A percentile compares a stretch with the other conserved stretches of the same genome.
Evolutionary conservation across 2,329 filamentous ascomycete genomes (phyloP).

Genomic region (Zymoseptoria passerinii): DNA sequence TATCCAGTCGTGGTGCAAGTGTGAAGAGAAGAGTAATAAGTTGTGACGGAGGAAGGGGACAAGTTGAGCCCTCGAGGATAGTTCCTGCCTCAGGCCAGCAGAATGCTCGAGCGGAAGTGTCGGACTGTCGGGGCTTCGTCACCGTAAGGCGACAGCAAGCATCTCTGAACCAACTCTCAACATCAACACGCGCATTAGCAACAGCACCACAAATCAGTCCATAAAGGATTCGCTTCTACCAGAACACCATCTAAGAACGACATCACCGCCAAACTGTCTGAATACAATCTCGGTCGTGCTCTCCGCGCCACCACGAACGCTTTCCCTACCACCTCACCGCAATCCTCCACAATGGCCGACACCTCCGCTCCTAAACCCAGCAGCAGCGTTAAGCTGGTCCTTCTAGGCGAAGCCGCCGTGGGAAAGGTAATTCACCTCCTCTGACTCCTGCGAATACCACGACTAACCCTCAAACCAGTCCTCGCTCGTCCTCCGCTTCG

Average conservation of each 20-base stretch:
- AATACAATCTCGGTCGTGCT: constrained; percentile 23
- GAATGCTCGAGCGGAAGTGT: neutral
- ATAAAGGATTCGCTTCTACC: neutral
- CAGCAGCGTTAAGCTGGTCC: constrained; percentile 98
- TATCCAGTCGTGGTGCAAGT: no score
- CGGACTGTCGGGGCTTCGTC: neutral
- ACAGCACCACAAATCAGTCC: neutral
- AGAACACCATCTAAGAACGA: neutral
- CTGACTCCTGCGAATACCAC: constrained; percentile 2
- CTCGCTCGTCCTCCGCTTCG: constrained; percentile 92
- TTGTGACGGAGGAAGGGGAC: no score
- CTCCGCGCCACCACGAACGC: constrained; percentile 22
- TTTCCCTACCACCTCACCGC: constrained; percentile 12
- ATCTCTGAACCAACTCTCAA: neutral
- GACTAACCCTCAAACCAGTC: constrained; percentile 52
- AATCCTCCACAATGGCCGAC: constrained; percentile 47
- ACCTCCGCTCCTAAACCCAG: constrained; percentile 75
- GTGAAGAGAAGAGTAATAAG: no score
- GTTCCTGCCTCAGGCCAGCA: neutral
- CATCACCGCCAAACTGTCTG: constrained; percentile 18
- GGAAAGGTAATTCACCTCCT: constrained; percentile 65
- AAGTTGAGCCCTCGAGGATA: no score
- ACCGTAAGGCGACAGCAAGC: neutral
- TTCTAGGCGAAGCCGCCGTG: constrained; percentile 93
- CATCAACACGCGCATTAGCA: neutral